Conservation (phyloP, 1,284 basidiomycete species). For the Fomitopsis schrenkii region DNA sequence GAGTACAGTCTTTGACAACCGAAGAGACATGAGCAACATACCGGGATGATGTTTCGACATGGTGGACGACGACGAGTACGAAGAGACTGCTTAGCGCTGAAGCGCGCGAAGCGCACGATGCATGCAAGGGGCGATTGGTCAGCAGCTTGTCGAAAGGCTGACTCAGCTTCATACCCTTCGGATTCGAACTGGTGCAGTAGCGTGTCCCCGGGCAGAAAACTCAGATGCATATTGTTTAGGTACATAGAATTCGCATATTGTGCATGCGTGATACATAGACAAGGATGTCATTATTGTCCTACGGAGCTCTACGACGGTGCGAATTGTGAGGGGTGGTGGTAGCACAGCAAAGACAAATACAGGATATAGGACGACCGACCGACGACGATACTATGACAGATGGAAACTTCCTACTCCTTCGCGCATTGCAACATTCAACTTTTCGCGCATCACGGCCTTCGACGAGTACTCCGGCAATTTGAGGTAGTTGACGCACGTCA, state of each 20-base stretch:
- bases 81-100: not conserved
- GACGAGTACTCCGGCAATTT: constrained; percentile 93
- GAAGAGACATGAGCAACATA: constrained; percentile 29
- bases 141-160: not conserved
- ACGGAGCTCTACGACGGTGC: not conserved
- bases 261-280: not conserved
- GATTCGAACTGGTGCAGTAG: not conserved
- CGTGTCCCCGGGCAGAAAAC: not conserved
- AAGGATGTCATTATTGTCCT: constrained; percentile 1
- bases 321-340: not conserved
- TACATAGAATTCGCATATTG: not conserved
- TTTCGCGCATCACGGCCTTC: constrained; percentile 77
- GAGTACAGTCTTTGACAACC: not conserved
- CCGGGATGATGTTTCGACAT: constrained; percentile 95
- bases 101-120: not conserved
- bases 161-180: not conserved
- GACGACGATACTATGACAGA: constrained; percentile 60
- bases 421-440: constrained; percentile 76
- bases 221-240: not conserved
- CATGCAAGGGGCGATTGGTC: not conserved
- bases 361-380: not conserved
- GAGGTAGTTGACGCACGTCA: constrained; percentile 98
- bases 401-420: constrained; percentile 96
- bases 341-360: constrained; percentile 8
- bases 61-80: constrained; percentile 19